These are phyloP conservation scores for Hortiboletus flavorubellus DNA, from an alignment of 768 basidiomycete species.

Conservation along the genomic window DNA sequence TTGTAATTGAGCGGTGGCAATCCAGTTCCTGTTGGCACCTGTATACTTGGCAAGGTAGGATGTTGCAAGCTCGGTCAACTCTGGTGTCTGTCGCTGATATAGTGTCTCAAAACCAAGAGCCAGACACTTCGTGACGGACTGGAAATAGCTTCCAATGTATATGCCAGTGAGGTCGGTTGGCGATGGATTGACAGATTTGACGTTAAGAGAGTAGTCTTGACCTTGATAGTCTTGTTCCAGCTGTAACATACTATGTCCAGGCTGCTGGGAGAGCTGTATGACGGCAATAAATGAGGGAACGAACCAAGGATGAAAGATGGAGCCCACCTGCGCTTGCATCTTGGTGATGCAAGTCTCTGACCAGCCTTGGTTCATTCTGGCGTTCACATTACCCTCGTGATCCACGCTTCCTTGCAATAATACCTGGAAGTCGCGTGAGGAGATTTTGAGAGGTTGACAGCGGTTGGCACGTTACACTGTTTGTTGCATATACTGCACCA, in stretches of 20 bases:
- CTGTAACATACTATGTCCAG: conserved; percentile 87
- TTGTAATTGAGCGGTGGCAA: conserved; percentile 89
- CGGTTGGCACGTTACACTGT: conserved; percentile 48
- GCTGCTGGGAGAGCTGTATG: conserved; percentile 65
- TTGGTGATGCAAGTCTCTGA: conserved; percentile 73
- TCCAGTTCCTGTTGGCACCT: conserved; percentile 72
- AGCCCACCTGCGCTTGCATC: conserved; percentile 77
- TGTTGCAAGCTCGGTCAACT: conserved; percentile 63
- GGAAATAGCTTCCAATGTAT: conserved; percentile 88
- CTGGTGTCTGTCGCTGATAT: conserved; percentile 74
- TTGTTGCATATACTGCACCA: conserved; percentile 86
- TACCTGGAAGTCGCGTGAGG: conserved; percentile 47
- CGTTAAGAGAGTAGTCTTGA: conserved; percentile 78
- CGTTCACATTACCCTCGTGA: conserved; percentile 88
- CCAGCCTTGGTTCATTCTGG: conserved; percentile 90
- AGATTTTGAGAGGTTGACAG: conserved; percentile 14
- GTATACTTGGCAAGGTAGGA: conserved; percentile 84
- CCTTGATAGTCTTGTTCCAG: conserved; percentile 94
- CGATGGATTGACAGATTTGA: conserved; percentile 89
- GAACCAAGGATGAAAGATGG: not conserved
- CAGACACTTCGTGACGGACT: conserved; percentile 87
- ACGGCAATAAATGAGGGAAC: conserved; percentile 9
- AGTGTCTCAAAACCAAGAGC: conserved; percentile 86
- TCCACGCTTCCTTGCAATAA: conserved; percentile 94
- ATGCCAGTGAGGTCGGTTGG: conserved; percentile 86